Base-by-base conservation (phyloP, 306 rosid genomes). In the Dryas alaskensis region DNA sequence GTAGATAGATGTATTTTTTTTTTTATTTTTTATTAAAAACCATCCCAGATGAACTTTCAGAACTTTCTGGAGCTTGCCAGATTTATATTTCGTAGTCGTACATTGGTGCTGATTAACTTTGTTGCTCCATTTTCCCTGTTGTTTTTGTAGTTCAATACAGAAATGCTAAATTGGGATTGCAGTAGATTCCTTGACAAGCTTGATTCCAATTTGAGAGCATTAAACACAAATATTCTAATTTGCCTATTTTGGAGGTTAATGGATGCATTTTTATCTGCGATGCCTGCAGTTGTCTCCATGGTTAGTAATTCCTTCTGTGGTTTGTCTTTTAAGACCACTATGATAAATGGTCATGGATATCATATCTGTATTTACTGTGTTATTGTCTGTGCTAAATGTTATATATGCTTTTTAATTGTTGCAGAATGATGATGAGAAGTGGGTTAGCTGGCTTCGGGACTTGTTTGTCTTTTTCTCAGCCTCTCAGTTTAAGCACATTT, bases 161-260 rank as follows among this genome's bases (percentile, higher is more conserved):
- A 91, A 58, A 70, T 83, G 78, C 83, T 84, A 58, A 81, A 78
- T 67, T 85, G 92, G 96, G 95, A 94, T 67, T 89, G 92, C 82
- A 76, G 79, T 81, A 67, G 76, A 50, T 90, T 89, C 80, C 68
- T 88, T 48, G 76, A 84, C 58, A 84, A 79, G 67, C 86, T 91
- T 65, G 76, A 72, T 65, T 67, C 84, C 75, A 80, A 84, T 62
- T 76, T 82, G 57, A 79, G 68, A 72, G 72, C 85, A 61, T 57
- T 91, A 61, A 86, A 88, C 60, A 81, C 87, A 42, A 82, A 76
- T 73, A 73, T 89, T 76, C 74, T 88, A 67, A 80, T 88, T 67
- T 89, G 93, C 81, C 59, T 87, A 68, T 88, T 93, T 83, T 91
- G 98, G 98, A 89, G 86, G 83, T 78, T 93, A 70, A 70, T 83